Conservation (phyloP, 768 basidiomycete genomes). For the Fomitopsis serialis region DNA sequence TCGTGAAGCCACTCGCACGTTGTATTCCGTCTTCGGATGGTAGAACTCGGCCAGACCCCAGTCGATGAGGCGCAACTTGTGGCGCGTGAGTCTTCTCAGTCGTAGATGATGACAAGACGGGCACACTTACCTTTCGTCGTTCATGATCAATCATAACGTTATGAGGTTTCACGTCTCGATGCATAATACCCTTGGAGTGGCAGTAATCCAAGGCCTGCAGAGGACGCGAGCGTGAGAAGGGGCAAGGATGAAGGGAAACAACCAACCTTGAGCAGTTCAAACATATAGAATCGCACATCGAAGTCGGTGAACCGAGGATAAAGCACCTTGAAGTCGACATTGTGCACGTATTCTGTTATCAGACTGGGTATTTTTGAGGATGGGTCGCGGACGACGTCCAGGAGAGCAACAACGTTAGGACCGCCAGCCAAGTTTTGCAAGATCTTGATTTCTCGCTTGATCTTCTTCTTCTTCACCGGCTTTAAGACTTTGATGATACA, state of each 20-base stretch:
- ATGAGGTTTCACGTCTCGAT: conserved; percentile 96
- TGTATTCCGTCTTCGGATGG: conserved; percentile 96
- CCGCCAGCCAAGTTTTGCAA: conserved; percentile 94
- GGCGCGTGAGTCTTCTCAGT: neutral
- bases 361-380: conserved; percentile 96
- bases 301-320: conserved; percentile 95
- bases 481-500: conserved; percentile 99
- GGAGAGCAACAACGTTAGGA: conserved; percentile 87
- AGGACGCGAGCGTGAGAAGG: neutral
- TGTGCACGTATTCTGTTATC: conserved; percentile 97
- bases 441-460: conserved; percentile 98
- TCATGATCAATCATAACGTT: conserved; percentile 99
- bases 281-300: conserved; percentile 96
- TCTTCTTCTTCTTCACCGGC: conserved; percentile 99
- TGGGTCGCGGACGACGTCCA: conserved; percentile 95
- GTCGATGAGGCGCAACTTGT: conserved; percentile 89
- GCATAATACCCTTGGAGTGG: conserved; percentile 99
- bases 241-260: neutral
- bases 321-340: conserved; percentile 94
- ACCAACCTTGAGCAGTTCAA: conserved; percentile 85
- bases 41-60: conserved; percentile 99
- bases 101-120: neutral
- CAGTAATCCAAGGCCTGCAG: conserved; percentile 89
- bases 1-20: conserved; percentile 93
- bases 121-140: conserved; percentile 67